These are phyloP conservation scores for Ogataea trehalophila DNA, from an alignment of 805 yeast species.

Conservation along the genomic window DNA sequence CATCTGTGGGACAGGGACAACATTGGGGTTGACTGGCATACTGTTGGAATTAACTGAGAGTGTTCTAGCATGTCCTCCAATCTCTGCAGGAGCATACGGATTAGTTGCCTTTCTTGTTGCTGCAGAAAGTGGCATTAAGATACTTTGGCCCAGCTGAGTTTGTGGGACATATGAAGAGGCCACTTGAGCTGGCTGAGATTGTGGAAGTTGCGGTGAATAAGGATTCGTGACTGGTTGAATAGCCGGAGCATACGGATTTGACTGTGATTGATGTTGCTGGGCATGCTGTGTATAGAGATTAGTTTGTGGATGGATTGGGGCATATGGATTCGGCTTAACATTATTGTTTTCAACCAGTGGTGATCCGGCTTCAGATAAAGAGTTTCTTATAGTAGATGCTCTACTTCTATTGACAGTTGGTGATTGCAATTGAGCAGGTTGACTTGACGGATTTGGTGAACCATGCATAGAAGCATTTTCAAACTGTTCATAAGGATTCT, in stretches of 20 bases:
- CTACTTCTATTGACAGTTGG: not conserved
- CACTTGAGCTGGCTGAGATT: not conserved
- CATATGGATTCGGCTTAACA: slow-evolving; percentile 9
- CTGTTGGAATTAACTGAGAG: slow-evolving; percentile 18
- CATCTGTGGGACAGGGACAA: slow-evolving; percentile 27
- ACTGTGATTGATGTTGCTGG: slow-evolving; percentile 3
- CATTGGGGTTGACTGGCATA: slow-evolving; percentile 21
- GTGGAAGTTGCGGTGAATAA: not conserved
- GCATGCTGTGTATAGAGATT: not conserved
- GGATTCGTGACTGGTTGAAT: not conserved
- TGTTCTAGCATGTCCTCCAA: slow-evolving; percentile 28
- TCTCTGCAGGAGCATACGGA: slow-evolving; percentile 30
- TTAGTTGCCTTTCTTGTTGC: slow-evolving; percentile 16
- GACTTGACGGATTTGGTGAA: too few species aligned
- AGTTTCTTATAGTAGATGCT: slow-evolving; percentile 4
- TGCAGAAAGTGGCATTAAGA: not conserved
- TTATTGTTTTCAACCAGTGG: not conserved
- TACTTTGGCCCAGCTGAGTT: not conserved
- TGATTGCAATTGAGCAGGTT: not conserved
- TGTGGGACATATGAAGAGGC: slow-evolving; percentile 2
- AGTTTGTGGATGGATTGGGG: slow-evolving; percentile 11
- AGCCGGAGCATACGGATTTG: slow-evolving; percentile 29
- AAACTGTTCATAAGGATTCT: slow-evolving; percentile 21
- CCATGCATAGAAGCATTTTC: slow-evolving; percentile 2
- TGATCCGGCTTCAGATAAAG: not conserved